A percentile compares a stretch with the other conserved stretches of the same genome.
Conservation (phyloP, 257 asterid species). For the Solanum chilense region DNA sequence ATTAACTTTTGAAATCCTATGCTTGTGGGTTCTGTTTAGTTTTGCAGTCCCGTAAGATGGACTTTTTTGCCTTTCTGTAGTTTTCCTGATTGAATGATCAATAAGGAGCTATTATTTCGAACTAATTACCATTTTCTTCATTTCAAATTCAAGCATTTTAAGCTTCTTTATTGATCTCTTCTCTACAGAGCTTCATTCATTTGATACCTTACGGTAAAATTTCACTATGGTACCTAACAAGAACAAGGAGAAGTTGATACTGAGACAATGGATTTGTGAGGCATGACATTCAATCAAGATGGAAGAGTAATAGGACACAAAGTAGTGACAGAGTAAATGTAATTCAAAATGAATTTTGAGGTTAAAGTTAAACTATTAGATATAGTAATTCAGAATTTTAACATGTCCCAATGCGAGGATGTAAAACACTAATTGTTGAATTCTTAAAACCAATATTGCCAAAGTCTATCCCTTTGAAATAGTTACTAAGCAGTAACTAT, state of each 20-base stretch:
- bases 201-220: not conserved
- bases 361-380: not conserved
- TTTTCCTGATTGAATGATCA: not conserved
- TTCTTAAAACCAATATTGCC: not conserved
- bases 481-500: not conserved
- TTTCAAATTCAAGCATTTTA: not conserved
- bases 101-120: not conserved
- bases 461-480: not conserved
- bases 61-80: not conserved
- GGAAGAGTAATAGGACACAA: not conserved
- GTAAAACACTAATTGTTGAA: not conserved
- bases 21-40: not conserved
- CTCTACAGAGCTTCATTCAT: not conserved
- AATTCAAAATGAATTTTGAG: not conserved
- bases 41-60: not conserved
- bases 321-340: not conserved
- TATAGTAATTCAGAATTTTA: not conserved
- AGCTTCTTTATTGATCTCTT: not conserved
- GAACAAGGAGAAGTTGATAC: not conserved
- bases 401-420: not conserved
- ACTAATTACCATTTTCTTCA: not conserved
- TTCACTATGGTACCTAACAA: not conserved
- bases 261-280: not conserved
- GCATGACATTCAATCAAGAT: not conserved
- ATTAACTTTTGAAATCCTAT: not conserved